Evolutionary conservation across 1,139 yeast genomes (phyloP), one percentile per base, ranked within the genome.

Genomic region (Blastobotrys ciferrii): DNA sequence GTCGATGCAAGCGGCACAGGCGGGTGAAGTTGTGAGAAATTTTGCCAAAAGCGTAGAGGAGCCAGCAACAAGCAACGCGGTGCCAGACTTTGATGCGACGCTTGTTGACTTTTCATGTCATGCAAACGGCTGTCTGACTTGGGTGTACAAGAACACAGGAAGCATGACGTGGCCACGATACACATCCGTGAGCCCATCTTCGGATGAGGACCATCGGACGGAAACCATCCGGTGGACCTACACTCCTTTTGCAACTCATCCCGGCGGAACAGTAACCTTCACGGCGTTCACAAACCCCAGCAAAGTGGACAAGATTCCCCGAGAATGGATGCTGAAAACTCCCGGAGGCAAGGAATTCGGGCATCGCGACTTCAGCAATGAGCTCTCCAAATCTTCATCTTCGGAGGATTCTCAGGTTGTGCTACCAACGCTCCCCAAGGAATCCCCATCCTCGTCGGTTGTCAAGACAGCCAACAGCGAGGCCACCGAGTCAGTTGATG

Each of bases 371-470:
- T 42, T 37, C 13, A 30, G 45, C 19, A 36, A 19, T 2, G 31
- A 39, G 23, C 42, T 49, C 14, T 35, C 28, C n/a, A 14, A 14
- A 23, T 18, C 15, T 2, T 42, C 52, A 3, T 25, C 46, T 9
- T 30, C 51, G 41, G 46, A 48, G 13, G 46, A 52, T 5, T 53
- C 60, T 5, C 50, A 54, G n/a, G 55, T 59, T 6, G 48, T 58
- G n/a, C 45, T 58, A 18, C 62, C 62, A 11, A 49, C 52, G 30
- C 51, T 59, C 3, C 58, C 61, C 14, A 45, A 49, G 20, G 62
- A 58, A 43, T 51, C 58, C 6, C 52, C 55, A 5, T 20, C 41
- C 1, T 33, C 46, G 3, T 53, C 58, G 1, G 28, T 43, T 12
- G 9, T 25, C 12, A 33, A 33, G 12, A 30, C 37, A 4, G 23